Conservation (phyloP, 2,329 filamentous ascomycete species). For the Cryoendolithus antarcticus region DNA sequence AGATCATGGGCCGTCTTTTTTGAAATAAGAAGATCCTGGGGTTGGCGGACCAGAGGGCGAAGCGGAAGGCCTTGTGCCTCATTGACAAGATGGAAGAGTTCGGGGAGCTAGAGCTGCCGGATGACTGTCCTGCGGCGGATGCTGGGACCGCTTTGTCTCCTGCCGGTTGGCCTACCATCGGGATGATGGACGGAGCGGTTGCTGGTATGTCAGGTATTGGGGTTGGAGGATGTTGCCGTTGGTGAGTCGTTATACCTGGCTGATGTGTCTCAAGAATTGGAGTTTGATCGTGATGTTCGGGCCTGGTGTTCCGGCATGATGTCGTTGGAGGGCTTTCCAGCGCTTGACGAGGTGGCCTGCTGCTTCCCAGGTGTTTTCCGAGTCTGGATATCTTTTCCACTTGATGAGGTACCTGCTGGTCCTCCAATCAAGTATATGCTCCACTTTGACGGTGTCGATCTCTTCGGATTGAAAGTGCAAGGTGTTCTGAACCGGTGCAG, state of each 20-base stretch:
- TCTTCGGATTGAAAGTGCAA: neutral
- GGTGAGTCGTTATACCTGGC: too few species aligned
- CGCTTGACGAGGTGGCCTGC: too few species aligned
- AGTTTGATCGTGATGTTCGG: too few species aligned
- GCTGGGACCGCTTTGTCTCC: neutral
- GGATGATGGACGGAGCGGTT: too few species aligned
- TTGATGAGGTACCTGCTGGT: neutral
- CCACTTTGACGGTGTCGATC: neutral
- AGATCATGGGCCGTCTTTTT: neutral
- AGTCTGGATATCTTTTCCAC: neutral
- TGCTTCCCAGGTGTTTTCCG: neutral
- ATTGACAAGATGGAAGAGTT: neutral
- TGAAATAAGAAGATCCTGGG: slow-evolving; percentile 1
- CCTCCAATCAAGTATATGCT: neutral
- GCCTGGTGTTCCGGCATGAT: too few species aligned
- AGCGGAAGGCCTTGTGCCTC: neutral
- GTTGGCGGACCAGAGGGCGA: neutral
- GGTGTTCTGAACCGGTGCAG: neutral
- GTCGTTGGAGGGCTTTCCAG: too few species aligned
- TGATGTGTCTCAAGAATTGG: too few species aligned
- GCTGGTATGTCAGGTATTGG: too few species aligned
- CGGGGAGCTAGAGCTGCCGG: neutral
- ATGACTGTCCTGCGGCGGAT: neutral
- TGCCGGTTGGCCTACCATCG: neutral
- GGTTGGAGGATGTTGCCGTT: too few species aligned